Base-by-base conservation (phyloP, 2,329 filamentous ascomycete species). In the Didymella keratinophila region DNA sequence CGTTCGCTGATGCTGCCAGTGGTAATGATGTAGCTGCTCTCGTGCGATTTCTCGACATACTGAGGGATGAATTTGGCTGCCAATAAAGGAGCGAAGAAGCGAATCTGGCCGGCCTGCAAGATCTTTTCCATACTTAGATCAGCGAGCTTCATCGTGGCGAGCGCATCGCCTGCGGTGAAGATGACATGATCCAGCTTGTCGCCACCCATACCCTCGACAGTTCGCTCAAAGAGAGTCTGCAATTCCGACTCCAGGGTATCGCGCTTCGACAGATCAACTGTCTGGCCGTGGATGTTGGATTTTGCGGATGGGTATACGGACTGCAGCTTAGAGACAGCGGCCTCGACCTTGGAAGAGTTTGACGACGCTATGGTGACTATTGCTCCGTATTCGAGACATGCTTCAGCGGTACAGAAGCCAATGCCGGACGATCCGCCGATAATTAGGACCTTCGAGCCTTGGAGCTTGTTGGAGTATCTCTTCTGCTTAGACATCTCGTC, bases 351-450 rank as follows among this genome's bases (percentile, higher is more conserved):
- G 28, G 73, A 52, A 10, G 78, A 71, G 52, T 81, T 84, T 2
- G 86, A 89, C 2, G 84, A 87, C n/a, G 84, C 83, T 67, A 90
- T 82, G 44, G 79, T 82, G 16, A 90, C 83, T n/a, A 70, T 72
- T 37, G 83, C 84, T 32, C 85, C 85, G 56, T 82, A 77, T 52
- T 84, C 83, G 41, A 89, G 70, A 14, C 80, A 77, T 2, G 82
- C 83, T 78, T 88, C 83, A 50, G 87, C 87, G 11, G 87, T 84
- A 53, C 78, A 81, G 62, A 82, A 86, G 30, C 87, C 88, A 39
- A 90, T 87, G 50, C 88, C 88, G 16, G 83, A 82, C 2, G 85
- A 84, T 39, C 86, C 88, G 43, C 88, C 88, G 45, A 90, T 80
- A 68, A 90, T 76, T 39, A 91, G 82, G 65, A 88, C 74, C 60